These are phyloP conservation scores for Salvia hispanica DNA, from an alignment of 257 asterid species.

Conservation along the genomic window DNA sequence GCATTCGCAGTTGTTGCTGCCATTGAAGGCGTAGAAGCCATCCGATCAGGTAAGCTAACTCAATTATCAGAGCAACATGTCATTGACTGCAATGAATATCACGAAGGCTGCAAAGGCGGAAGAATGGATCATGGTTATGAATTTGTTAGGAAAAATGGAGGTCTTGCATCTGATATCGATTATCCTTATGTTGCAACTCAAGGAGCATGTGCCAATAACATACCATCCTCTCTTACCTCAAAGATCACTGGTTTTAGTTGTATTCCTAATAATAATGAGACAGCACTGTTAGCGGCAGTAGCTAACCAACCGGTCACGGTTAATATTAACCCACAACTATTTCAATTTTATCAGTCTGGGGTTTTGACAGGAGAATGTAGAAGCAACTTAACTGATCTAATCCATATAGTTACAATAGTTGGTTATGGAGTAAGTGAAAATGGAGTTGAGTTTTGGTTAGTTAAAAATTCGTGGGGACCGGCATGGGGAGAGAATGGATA, in stretches of 20 bases:
- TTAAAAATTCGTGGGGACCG: slow-evolving; percentile 41
- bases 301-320: slow-evolving; percentile 35
- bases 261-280: slow-evolving; percentile 20
- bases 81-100: slow-evolving; percentile 32
- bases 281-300: slow-evolving; percentile 31
- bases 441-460: slow-evolving; percentile 45
- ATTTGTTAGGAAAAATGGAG: slow-evolving; percentile 14
- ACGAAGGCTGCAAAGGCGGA: slow-evolving; percentile 36
- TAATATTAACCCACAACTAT: slow-evolving; percentile 14
- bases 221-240: slow-evolving; percentile 22
- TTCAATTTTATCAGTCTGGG: slow-evolving; percentile 33
- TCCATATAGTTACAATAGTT: slow-evolving; percentile 37
- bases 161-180: slow-evolving; percentile 34
- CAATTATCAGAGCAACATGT: slow-evolving; percentile 42
- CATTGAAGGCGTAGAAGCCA: slow-evolving; percentile 33
- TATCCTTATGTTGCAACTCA: slow-evolving; percentile 32
- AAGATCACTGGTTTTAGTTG: slow-evolving; percentile 24
- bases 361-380: slow-evolving; percentile 33
- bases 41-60: slow-evolving; percentile 24
- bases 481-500: slow-evolving; percentile 41
- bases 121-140: slow-evolving; percentile 27
- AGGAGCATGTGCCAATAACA: slow-evolving; percentile 18
- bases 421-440: slow-evolving; percentile 32
- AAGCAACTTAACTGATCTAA: background rate
- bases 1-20: slow-evolving; percentile 44